phyloP scores from a whole-genome alignment of 2,329 filamentous ascomycete genomes.

The Pseudocercospora musae region DNA sequence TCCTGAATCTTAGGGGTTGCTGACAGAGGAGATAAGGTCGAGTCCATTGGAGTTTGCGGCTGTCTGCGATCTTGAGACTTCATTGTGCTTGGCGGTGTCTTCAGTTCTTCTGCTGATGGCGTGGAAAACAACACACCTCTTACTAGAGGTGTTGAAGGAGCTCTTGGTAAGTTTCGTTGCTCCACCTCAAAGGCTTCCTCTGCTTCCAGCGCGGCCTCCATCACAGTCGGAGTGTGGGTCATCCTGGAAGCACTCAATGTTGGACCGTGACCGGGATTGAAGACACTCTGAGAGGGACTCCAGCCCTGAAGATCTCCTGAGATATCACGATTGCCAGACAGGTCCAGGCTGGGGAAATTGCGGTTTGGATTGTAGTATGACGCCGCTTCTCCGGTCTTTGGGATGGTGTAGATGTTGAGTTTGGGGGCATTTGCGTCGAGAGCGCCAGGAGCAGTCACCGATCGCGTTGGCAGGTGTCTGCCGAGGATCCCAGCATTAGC shows the following conservation, averaged over 20 bases:
- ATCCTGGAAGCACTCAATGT: neutral
- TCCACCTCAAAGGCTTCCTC: neutral
- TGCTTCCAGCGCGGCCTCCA: neutral
- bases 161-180: neutral
- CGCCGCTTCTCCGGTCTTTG: conserved; percentile 34
- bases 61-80: conserved; percentile 3
- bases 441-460: conserved; percentile 31
- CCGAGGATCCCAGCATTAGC: neutral
- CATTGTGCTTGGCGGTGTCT: conserved; percentile 8
- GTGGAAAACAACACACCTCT: conserved; percentile 24
- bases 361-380: conserved; percentile 32
- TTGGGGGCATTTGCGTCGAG: conserved; percentile 14
- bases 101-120: conserved; percentile 29
- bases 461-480: conserved; percentile 21
- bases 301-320: conserved; percentile 13
- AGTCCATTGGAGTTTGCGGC: conserved; percentile 23
- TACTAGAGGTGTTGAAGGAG: neutral
- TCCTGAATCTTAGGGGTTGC: conserved; percentile 31
- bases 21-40: conserved; percentile 29
- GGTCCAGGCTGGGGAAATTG: conserved; percentile 21
- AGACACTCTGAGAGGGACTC: conserved; percentile 30
- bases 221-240: neutral
- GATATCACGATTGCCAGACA: neutral
- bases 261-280: conserved; percentile 2
- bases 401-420: conserved; percentile 33